Conservation (phyloP, 345 rosid genomes). For the Schrenkiella parvula region DNA sequence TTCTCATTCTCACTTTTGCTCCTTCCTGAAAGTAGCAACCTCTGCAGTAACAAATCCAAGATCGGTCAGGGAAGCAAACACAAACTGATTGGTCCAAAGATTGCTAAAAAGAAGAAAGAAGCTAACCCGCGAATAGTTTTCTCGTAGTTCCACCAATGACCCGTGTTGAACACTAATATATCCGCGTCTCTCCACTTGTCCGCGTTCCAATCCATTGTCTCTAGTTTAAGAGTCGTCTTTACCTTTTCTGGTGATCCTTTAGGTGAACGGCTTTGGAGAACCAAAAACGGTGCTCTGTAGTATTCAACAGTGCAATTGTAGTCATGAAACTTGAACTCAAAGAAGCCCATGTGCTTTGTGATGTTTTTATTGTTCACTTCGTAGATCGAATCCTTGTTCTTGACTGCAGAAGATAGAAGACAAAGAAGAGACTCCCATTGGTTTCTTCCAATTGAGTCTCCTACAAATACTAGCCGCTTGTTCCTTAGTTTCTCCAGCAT, state of each 20-base stretch:
- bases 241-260: slow-evolving; percentile 47
- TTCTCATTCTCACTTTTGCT: slow-evolving; percentile 45
- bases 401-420: slow-evolving; percentile 67
- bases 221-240: slow-evolving; percentile 71
- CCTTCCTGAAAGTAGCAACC: slow-evolving; percentile 94
- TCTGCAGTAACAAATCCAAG: slow-evolving; percentile 37
- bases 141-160: slow-evolving; percentile 98
- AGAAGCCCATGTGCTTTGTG: slow-evolving; percentile 83
- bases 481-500: slow-evolving; percentile 77
- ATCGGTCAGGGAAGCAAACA: background rate
- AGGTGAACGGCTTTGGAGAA: slow-evolving; percentile 78
- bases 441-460: slow-evolving; percentile 95
- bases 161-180: slow-evolving; percentile 73
- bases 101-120: background rate
- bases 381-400: slow-evolving; percentile 52
- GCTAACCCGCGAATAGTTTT: slow-evolving; percentile 84
- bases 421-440: slow-evolving; percentile 96
- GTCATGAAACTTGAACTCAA: slow-evolving; percentile 70
- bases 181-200: slow-evolving; percentile 76
- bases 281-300: slow-evolving; percentile 85
- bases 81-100: background rate
- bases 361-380: slow-evolving; percentile 89
- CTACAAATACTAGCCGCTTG: slow-evolving; percentile 82
- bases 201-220: slow-evolving; percentile 78
- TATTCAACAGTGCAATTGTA: slow-evolving; percentile 88